Evolutionary conservation across 352 stramenopile genomes (phyloP), one percentile per base, ranked within the genome.

Genomic region (Globisporangium yorkense): DNA sequence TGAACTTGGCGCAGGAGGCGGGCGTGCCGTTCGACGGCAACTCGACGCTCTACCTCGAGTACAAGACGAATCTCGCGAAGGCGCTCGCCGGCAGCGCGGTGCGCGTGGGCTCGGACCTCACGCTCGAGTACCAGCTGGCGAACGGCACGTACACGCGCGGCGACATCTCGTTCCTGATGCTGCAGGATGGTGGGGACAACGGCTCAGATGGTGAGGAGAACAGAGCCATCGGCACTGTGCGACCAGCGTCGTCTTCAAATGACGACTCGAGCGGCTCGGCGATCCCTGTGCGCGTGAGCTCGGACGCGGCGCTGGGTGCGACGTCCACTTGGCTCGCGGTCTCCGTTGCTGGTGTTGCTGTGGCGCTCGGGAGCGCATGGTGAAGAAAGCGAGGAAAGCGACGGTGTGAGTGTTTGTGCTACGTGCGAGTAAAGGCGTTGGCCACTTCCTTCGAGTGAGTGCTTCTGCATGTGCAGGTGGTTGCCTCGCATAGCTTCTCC

Each of bases 1-100:
- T 72, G 10, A 77, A 87, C 46, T 50, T 77, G 33, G 79, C 79
- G 1, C 63, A 77, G 55, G 59, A 41, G 15, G 66, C 66, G 0
- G 69, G 70, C 0, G 55, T 81, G 21, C 76, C 76, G 10, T 80
- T 70, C 53, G 76, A 87, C 56, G 61, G 58, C 33, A 61, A 69
- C 21, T 87, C 76, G 20, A 60, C 69, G 48, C 53, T 88, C 20
- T 88, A 76, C 51, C 58, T 65, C n/a, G 65, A 70, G 44, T 65
- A 70, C 53, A 72, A 59, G 1, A 72, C 56, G 37, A 78, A 80
- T 37, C 47, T 77, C 29, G 56, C 44, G 55, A 70, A 70, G 54
- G 70, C 60, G 16, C 60, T 74, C 18, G 63, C 56, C 5, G 57
- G 61, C 35, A 76, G 58, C 16, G 66, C 72, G 6, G 71, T 87